Evolutionary conservation across 1,139 yeast genomes (phyloP), one percentile per base, ranked within the genome.

Genomic region (Insectozyma bohioensis): DNA sequence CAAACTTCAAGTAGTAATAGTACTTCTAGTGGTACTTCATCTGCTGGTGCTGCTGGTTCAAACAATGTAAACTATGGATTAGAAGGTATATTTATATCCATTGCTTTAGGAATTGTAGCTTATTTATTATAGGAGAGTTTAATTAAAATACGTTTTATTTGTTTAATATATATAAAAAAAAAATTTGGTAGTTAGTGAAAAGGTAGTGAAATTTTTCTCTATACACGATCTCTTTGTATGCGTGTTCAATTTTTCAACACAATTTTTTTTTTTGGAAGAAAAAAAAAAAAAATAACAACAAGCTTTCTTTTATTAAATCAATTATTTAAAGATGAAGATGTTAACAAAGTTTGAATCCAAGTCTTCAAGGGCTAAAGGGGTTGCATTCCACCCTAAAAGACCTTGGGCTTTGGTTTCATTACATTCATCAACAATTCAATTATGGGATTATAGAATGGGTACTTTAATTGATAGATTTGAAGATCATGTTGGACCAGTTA

Each of bases 371-470:
- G 97, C 97, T 34, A 94, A 94, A 66, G 97, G 97, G 45, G 88
- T 94, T 53, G 97, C 98, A 37, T 92, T 94, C 64, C 99, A 94
- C 61, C 97, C 98, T 33, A 84, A 81, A 46, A 73, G 95, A 58
- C 97, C 99, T 35, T 94, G 98, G 97, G 86, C 87, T 35, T 73
- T 94, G 50, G 97, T 92, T 22, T 88, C 97, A 5, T 74, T 94
- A 45, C 95, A 90, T 61, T 85, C 96, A 15, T 87, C 96, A 19
- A 87, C 96, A 12, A 90, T 92, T 57, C 98, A 92, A 62, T 72
- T 92, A 45, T 94, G 99, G 99, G 99, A 94, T 61, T 94, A 94
- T 64, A 81, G 99, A 56, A 94, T 94, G 98, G 99, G 99, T 30
- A 88, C 97, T 3, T 69, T 94, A 54, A 82, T 94, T 58, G 98